Base-by-base conservation (phyloP, 345 rosid genomes). In the Arabidopsis suecica region DNA sequence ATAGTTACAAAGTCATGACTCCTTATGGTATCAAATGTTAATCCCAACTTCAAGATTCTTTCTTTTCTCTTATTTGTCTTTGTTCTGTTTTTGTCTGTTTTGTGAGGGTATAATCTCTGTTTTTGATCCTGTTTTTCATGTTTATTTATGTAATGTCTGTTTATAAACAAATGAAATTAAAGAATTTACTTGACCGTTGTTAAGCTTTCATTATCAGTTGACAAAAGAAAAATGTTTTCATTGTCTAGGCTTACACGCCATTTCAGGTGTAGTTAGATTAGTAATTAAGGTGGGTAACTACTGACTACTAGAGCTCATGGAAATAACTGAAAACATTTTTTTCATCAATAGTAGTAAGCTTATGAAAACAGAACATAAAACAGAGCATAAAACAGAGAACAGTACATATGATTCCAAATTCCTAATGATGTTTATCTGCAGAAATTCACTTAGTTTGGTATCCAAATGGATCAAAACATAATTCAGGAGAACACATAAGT, bases 31-130 rank as follows among this genome's bases (percentile, higher is more conserved):
- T 76, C 50, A 69, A 53, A 61, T 50, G 41, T 61, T 55, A 55
- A 47, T 25, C 18, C 0, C 12, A 47, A 9, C 53, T 51, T 63
- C n/a, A 70, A 70, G 76, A 77, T 77, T 62, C 71, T 63, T 69
- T 45, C 36, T 25, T 75, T 18, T 16, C 33, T 64, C 22, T 48
- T 62, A n/a, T 69, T 69, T 77, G 79, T 54, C 65, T 44, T 36
- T 68, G 48, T 58, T 66, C 34, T 76, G 71, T 25, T 69, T 75
- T 70, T 77, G 80, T 77, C 76, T 77, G n/a, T 70, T 70, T 1
- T 63, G 20, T 18, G 20, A 70, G 54, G 66, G 76, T 13, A 61
- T 70, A 63, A 70, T 63, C 71, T 45, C 5, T 69, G 28, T 13
- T 62, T 53, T 38, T 56, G 44, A 70, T 63, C n/a, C 76, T 65